Conservation (phyloP, 257 asterid species). For the Salvia hispanica region DNA sequence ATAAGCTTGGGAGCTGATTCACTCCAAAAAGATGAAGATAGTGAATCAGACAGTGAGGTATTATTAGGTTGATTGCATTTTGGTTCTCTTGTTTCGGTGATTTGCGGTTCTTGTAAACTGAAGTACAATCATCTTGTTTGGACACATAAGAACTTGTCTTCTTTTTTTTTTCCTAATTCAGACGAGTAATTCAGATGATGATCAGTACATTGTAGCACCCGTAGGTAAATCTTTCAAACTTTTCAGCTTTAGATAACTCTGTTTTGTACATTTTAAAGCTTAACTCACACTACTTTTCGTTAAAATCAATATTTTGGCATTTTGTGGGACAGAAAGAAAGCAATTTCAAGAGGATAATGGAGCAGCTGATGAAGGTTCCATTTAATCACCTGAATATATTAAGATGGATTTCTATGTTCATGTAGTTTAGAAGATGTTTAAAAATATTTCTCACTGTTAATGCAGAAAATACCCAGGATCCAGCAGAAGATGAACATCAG, state of each 20-base stretch:
- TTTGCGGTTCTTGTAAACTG: constrained; percentile 18
- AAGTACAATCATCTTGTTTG: constrained; percentile 18
- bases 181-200: constrained; percentile 77
- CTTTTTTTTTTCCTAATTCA: constrained; percentile 40
- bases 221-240: constrained; percentile 46
- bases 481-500: constrained; percentile 77
- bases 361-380: constrained; percentile 61
- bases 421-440: constrained; percentile 24
- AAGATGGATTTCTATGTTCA: constrained; percentile 23
- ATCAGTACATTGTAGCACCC: constrained; percentile 68
- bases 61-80: constrained; percentile 19
- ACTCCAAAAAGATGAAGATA: constrained; percentile 49
- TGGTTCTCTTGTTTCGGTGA: constrained; percentile 19
- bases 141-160: constrained; percentile 23
- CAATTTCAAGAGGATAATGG: constrained; percentile 43
- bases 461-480: constrained; percentile 86
- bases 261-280: constrained; percentile 3
- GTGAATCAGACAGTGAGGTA: constrained; percentile 83
- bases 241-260: constrained; percentile 23
- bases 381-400: constrained; percentile 18
- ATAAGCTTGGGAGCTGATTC: constrained; percentile 74
- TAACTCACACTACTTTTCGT: constrained; percentile 23
- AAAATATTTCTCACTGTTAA: constrained; percentile 26
- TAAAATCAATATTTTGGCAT: constrained; percentile 26
- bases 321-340: constrained; percentile 48